Percentiles rank a stretch among this genome's conserved stretches.
phyloP scores from a whole-genome alignment of 441 rosid species.

The Biscutella laevigata region DNA sequence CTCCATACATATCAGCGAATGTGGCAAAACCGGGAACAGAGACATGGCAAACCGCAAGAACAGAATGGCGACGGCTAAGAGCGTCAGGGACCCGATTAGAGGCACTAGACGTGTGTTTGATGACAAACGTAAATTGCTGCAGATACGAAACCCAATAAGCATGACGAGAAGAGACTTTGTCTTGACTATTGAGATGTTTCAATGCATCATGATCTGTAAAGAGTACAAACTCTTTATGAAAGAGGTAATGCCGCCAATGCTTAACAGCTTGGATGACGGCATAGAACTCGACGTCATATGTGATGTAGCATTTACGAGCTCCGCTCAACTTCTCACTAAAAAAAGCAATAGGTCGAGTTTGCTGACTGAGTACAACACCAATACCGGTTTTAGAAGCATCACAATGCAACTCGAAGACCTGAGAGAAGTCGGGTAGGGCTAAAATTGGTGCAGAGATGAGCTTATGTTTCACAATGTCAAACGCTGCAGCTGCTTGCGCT shows the following conservation, averaged over 20 bases:
- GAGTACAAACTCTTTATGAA: too few relatives aligned
- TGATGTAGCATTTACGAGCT: neutral
- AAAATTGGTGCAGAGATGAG: neutral
- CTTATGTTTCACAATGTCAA: neutral
- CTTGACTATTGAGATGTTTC: neutral
- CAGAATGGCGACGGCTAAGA: too few relatives aligned
- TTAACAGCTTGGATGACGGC: neutral
- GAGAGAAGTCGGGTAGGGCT: neutral
- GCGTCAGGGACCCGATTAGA: too few relatives aligned
- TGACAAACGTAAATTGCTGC: neutral
- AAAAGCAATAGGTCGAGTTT: neutral
- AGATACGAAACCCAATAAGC: neutral
- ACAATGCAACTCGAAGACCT: neutral
- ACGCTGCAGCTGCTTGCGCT: too few relatives aligned
- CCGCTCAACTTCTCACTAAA: neutral
- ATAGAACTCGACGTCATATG: neutral
- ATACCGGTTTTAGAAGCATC: neutral
- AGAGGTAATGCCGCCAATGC: neutral
- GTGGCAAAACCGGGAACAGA: too few relatives aligned
- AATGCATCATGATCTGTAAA: neutral
- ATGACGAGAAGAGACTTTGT: neutral
- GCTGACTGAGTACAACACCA: neutral
- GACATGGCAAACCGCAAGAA: too few relatives aligned
- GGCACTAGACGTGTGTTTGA: neutral
- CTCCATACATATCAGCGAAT: too few relatives aligned